phyloP scores from a whole-genome alignment of 306 rosid genomes.

The Corylus americana region DNA sequence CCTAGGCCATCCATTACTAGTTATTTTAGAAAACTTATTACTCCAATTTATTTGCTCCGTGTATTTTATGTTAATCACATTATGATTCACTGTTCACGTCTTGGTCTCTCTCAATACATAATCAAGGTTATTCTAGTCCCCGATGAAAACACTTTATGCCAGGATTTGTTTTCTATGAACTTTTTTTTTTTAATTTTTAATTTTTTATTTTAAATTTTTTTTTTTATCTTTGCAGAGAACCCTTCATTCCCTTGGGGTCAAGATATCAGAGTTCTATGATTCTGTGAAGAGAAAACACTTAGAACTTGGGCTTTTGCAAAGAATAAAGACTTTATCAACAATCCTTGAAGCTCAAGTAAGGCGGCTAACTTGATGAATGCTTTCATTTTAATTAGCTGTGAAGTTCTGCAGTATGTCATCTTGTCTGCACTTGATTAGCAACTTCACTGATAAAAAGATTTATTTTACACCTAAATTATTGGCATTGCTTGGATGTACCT shows the following conservation, averaged over 20 bases:
- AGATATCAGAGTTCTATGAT: slow-evolving; percentile 56
- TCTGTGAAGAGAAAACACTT: slow-evolving; percentile 56
- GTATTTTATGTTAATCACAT: neutral
- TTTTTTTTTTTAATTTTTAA: neutral
- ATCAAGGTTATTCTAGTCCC: neutral
- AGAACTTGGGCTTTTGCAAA: slow-evolving; percentile 62
- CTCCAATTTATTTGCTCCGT: neutral
- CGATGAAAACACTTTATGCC: neutral
- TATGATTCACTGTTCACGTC: neutral
- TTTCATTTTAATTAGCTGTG: slow-evolving; percentile 20
- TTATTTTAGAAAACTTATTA: neutral
- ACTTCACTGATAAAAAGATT: neutral
- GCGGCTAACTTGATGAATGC: slow-evolving; percentile 15
- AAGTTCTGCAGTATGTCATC: slow-evolving; percentile 9
- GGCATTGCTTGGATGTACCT: neutral
- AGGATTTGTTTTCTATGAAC: neutral
- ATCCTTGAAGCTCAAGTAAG: slow-evolving; percentile 82
- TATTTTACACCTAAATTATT: neutral
- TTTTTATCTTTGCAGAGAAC: slow-evolving; percentile 51
- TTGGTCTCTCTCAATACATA: neutral
- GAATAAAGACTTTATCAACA: slow-evolving; percentile 54
- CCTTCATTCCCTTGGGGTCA: slow-evolving; percentile 56
- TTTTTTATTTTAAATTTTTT: no score
- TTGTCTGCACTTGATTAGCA: slow-evolving; percentile 1
- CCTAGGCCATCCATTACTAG: neutral